Evolutionary conservation across 2,329 filamentous ascomycete genomes (phyloP), one percentile per base, ranked within the genome.

Genomic region (Fusarium sp.): DNA sequence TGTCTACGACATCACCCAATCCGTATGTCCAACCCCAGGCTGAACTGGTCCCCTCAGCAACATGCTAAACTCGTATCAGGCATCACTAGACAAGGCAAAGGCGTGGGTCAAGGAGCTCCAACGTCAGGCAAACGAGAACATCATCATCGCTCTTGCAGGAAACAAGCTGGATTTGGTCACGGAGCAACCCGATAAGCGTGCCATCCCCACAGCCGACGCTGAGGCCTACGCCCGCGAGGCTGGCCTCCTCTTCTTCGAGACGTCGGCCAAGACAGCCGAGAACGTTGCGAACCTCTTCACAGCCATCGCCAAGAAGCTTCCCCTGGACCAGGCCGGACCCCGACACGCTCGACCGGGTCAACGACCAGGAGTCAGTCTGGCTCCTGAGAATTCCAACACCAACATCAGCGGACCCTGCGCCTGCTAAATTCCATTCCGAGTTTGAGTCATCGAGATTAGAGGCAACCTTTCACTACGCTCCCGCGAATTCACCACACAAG

Each of bases 71-170:
- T 31, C 13, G 49, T 29, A 38, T 53, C 66, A 99, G 96, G 89
- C 94, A 71, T 99, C 96, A 51, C 86, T 99, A 77, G 96, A 99
- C 82, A 99, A 99, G 86, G 96, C 96, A 74, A 99, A 99, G 83
- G 92, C 94, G 46, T 99, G 96, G 96, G 95, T 99, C 64, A 98
- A 98, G 84, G 96, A 99, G 80, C 89, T 99, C 60, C 96, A 99
- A 82, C 91, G 96, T 79, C 96, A 99, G 83, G 96, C 96, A 69
- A 99, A 98, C 84, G 96, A 99, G 83, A 98, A 98, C 83, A 99
- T 99, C 81, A 94, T 99, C 81, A 99, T 99, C 77, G 96, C 96
- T 50, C 89, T 99, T 44, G 96, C 95, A 58, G 96, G 96, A 69
- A 99, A 99, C 87, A 98, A 99, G 84, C 86, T 97, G 77, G 96